Conservation (phyloP, 768 basidiomycete species). For the Trametes punicea region DNA sequence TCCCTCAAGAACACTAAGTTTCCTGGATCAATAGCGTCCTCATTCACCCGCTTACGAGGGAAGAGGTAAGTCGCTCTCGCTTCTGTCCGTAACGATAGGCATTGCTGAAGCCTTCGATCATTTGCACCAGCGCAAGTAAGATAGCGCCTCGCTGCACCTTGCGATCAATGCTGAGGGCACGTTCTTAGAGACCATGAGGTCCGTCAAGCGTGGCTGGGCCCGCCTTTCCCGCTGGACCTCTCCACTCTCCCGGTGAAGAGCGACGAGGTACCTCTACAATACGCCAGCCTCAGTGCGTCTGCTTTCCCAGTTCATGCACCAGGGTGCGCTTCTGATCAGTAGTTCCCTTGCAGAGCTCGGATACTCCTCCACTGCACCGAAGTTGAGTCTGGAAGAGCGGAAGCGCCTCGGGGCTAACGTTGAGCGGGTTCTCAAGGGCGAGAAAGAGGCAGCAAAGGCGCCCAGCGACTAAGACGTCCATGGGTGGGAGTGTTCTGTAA, state of each 20-base stretch:
- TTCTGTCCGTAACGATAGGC: neutral
- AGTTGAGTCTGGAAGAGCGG: conserved; percentile 58
- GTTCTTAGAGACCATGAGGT: conserved; percentile 59
- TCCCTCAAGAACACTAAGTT: neutral
- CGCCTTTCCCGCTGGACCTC: conserved; percentile 65
- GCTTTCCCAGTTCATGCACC: neutral
- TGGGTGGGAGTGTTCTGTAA: too few relatives aligned
- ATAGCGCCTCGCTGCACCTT: neutral
- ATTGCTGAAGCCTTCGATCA: neutral
- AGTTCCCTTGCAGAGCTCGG: conserved; percentile 59
- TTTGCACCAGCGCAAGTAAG: conserved; percentile 48
- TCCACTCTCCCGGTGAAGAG: conserved; percentile 48
- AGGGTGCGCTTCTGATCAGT: neutral
- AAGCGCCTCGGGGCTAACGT: conserved; percentile 57
- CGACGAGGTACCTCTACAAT: conserved; percentile 62
- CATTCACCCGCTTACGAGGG: conserved; percentile 70
- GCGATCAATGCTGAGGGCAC: neutral
- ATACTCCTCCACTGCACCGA: conserved; percentile 53
- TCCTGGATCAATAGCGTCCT: conserved; percentile 48
- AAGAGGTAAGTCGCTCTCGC: conserved; percentile 46
- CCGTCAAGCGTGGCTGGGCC: conserved; percentile 74
- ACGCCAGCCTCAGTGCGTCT: conserved; percentile 41
- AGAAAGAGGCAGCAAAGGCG: conserved; percentile 69
- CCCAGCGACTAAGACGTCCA: conserved; percentile 40
- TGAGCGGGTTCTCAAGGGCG: conserved; percentile 53